Base-by-base conservation (phyloP, 2,329 filamentous ascomycete species). In the Parastagonospora nodorum region DNA sequence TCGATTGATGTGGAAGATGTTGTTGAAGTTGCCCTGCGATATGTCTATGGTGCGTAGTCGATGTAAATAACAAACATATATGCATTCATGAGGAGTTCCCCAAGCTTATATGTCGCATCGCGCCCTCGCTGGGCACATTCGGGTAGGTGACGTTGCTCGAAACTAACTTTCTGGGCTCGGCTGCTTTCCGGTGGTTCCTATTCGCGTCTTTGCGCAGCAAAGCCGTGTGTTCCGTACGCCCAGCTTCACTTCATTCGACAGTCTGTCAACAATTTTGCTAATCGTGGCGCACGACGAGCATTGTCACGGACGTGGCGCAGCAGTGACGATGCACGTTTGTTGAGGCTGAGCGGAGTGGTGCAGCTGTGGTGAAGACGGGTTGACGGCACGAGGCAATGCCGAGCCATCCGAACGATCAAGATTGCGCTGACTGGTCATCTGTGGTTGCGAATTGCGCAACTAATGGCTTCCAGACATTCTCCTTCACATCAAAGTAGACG, bases 401-500 rank as follows among this genome's bases (percentile, higher is more conserved):
- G 42, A 44, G 16, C 10, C 10, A 35, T 44, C 42, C 42, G 42
- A 35, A 35, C 10, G 12, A 11, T 38, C 12, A 45, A n/a, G 38
- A 2, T 31, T 38, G 16, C 31, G 15, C 12, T 5, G 24, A 30
- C 19, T 10, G 29, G 31, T 38, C 37, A 11, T 24, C 14, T 27
- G n/a, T 14, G 7, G 42, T 40, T 8, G 51, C 47, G 10, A 58
- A 36, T 30, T 41, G 40, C 7, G 48, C 31, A 1, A 54, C 44
- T 27, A 60, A 43, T 4, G 55, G 55, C 46, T 52, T 56, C 57
- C 55, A 58, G 10, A 60, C 12, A 9, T 58, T 52, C 6, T 58
- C 42, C 30, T 58, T 51, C 10, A 43, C 27, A 19, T 60, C 50
- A 35, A 54, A 58, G n/a, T 56, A 50, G 14, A 53, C 52, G 24